Evolutionary conservation across 1,284 basidiomycete genomes (phyloP).

Genomic region (Ganoderma multipileum): DNA sequence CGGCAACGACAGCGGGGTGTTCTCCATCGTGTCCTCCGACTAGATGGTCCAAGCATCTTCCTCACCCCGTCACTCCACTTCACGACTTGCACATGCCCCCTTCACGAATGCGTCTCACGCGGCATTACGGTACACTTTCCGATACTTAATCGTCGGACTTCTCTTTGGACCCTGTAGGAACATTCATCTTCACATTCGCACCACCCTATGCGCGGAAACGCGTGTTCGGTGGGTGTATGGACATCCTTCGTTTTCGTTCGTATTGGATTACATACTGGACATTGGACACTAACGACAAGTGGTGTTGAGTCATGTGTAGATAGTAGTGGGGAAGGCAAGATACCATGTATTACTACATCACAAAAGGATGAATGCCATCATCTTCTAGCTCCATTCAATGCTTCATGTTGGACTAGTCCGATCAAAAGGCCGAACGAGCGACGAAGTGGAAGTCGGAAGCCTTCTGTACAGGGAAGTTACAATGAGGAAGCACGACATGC

Average conservation of each 20-base stretch:
- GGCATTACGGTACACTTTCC: slow-evolving; percentile 14
- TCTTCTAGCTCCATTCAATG: not conserved
- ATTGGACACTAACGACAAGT: slow-evolving; percentile 2
- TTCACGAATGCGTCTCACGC: slow-evolving; percentile 19
- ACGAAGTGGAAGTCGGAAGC: not conserved
- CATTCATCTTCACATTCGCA: not conserved
- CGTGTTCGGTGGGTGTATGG: not conserved
- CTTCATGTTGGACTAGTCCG: not conserved
- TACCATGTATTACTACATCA: slow-evolving; percentile 15
- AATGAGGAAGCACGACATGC: not conserved
- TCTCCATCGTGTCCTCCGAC: slow-evolving; percentile 34
- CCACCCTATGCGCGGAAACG: not conserved
- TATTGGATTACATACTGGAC: not conserved
- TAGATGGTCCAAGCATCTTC: not conserved
- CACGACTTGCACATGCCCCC: slow-evolving; percentile 20
- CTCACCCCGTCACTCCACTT: not conserved
- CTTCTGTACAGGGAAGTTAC: not conserved
- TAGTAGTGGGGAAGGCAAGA: slow-evolving; percentile 9
- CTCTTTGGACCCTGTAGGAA: slow-evolving; percentile 7
- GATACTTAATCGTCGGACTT: slow-evolving; percentile 20
- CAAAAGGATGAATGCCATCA: slow-evolving; percentile 3
- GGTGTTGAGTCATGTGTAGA: slow-evolving; percentile 3
- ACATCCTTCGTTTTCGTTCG: slow-evolving; percentile 1
- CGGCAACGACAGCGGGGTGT: slow-evolving; percentile 42
- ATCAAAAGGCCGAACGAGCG: not conserved